A percentile compares a stretch with the other conserved stretches of the same genome.
phyloP scores from a whole-genome alignment of 768 basidiomycete genomes.

The Tremella mesenterica region DNA sequence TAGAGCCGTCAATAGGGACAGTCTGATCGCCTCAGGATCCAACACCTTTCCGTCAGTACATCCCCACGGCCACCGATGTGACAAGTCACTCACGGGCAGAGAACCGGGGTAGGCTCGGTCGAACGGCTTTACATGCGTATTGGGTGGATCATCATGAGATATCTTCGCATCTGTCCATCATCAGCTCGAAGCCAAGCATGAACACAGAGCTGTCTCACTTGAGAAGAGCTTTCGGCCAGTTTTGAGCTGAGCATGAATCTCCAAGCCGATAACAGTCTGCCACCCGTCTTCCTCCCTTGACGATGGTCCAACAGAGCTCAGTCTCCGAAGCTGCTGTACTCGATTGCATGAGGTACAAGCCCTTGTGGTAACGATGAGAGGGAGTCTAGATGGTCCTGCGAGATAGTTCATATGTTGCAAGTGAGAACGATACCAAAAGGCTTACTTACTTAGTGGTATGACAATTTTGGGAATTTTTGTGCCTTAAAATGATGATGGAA shows the following conservation, averaged over 20 bases:
- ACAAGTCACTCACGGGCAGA: slow-evolving; percentile 58
- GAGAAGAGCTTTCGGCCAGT: slow-evolving; percentile 85
- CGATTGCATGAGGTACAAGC: too few relatives aligned
- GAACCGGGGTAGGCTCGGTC: slow-evolving; percentile 93
- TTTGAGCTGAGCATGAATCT: slow-evolving; percentile 90
- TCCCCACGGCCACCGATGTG: background rate
- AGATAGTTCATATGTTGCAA: too few relatives aligned
- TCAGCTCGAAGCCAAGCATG: slow-evolving; percentile 4
- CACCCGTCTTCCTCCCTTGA: slow-evolving; percentile 55
- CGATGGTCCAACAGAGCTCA: too few relatives aligned
- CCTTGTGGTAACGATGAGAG: too few relatives aligned
- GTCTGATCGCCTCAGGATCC: slow-evolving; percentile 51
- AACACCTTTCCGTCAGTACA: slow-evolving; percentile 24
- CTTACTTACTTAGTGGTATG: too few relatives aligned
- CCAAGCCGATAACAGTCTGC: slow-evolving; percentile 84
- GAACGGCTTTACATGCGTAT: slow-evolving; percentile 63
- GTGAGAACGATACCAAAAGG: too few relatives aligned
- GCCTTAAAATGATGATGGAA: too few relatives aligned
- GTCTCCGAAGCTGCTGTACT: too few relatives aligned
- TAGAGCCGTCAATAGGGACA: slow-evolving; percentile 70
- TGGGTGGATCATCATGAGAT: slow-evolving; percentile 53
- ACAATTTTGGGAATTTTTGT: too few relatives aligned
- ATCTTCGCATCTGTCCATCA: slow-evolving; percentile 7
- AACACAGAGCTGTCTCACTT: slow-evolving; percentile 43
- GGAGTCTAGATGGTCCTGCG: too few relatives aligned